These are phyloP conservation scores for Diaporthe ampelina DNA, from an alignment of 2,329 filamentous ascomycete species.

Conservation along the genomic window DNA sequence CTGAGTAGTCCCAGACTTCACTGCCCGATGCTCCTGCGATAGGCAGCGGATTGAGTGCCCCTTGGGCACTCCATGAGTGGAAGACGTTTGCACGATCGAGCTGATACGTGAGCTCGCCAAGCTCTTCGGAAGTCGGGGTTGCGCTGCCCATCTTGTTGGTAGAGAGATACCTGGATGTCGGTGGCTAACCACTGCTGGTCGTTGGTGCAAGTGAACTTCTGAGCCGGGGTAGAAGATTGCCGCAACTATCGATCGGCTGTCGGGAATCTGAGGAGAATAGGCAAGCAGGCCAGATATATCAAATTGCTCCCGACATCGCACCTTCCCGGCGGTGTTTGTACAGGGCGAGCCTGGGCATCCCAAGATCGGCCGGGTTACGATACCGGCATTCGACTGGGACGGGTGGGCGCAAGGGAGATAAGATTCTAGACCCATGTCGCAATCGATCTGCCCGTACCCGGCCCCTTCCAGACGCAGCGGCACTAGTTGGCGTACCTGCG, in stretches of 20 bases:
- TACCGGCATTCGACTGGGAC: neutral
- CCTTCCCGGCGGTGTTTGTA: neutral
- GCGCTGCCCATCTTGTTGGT: slow-evolving; percentile 36
- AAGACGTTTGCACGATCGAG: slow-evolving; percentile 40
- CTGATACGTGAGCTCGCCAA: slow-evolving; percentile 39
- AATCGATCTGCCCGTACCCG: neutral
- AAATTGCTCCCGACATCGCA: slow-evolving; percentile 20
- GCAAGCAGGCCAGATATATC: slow-evolving; percentile 13
- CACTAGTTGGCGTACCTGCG: neutral
- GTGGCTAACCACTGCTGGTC: too few relatives aligned
- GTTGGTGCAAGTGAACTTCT: neutral
- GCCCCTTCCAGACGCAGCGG: neutral
- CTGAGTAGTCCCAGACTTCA: slow-evolving; percentile 40
- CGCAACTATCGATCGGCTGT: neutral
- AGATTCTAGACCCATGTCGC: slow-evolving; percentile 8
- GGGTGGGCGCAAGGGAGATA: slow-evolving; percentile 17
- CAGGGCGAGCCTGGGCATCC: neutral
- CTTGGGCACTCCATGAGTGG: slow-evolving; percentile 41
- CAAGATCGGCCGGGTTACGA: slow-evolving; percentile 20
- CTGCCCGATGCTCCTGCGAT: slow-evolving; percentile 39
- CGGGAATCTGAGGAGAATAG: neutral
- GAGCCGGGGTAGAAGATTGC: neutral
- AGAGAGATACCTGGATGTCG: neutral
- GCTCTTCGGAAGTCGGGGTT: slow-evolving; percentile 32
- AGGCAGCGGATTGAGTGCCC: slow-evolving; percentile 35